Evolutionary conservation across 2,329 filamentous ascomycete genomes (phyloP).

Genomic region (Ascosphaera apis): DNA sequence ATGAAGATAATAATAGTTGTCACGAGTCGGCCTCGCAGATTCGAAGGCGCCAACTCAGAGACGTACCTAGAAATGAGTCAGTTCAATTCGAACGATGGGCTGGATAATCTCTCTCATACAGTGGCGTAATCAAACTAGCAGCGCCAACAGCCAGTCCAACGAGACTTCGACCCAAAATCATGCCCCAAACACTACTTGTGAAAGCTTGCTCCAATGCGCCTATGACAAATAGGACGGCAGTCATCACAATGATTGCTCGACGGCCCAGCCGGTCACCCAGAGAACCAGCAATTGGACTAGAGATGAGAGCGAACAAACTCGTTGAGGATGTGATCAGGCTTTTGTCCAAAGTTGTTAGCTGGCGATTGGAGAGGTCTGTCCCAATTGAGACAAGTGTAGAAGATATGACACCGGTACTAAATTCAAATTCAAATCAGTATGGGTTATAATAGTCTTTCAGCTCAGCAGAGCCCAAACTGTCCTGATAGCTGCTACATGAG

Average conservation of each 20-base stretch:
- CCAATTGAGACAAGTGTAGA: conserved; percentile 34
- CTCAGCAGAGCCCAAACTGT: conserved; percentile 1
- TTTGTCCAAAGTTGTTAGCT: conserved; percentile 32
- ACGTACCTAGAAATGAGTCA: conserved; percentile 35
- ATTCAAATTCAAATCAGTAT: conserved; percentile 6
- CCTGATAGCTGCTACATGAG: conserved; percentile 1
- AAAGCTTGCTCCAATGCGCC: conserved; percentile 22
- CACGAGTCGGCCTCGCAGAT: conserved; percentile 54
- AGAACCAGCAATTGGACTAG: conserved; percentile 30
- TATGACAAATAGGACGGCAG: conserved; percentile 22
- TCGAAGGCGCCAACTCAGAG: conserved; percentile 58
- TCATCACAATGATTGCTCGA: conserved; percentile 23
- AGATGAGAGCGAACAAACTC: conserved; percentile 32
- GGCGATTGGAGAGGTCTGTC: conserved; percentile 27
- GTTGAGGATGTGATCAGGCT: conserved; percentile 35
- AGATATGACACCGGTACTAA: conserved; percentile 36
- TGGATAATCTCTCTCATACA: too few relatives aligned
- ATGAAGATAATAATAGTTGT: conserved; percentile 66
- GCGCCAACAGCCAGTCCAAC: conserved; percentile 25
- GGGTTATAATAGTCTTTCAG: background rate
- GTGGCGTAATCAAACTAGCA: conserved; percentile 53
- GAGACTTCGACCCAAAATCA: conserved; percentile 23
- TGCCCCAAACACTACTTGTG: conserved; percentile 19
- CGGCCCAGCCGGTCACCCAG: conserved; percentile 27
- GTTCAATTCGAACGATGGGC: background rate